Base-by-base conservation (phyloP, 805 yeast species). In the Myxozyma sirexii region DNA sequence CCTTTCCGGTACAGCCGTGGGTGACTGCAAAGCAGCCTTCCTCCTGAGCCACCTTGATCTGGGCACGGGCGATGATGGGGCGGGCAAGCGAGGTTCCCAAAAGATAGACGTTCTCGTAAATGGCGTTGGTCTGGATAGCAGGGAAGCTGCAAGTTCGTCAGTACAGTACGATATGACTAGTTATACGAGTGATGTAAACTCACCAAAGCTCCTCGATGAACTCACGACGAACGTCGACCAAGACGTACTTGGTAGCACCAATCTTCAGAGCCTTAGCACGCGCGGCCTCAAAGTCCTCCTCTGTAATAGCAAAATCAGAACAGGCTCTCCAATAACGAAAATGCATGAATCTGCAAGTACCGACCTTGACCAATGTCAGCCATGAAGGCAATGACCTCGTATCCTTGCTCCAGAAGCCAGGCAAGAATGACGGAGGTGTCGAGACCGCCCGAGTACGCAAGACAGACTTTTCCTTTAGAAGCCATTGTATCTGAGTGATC, bases 1-100 rank as follows among this genome's bases (percentile, higher is more conserved):
- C 99, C 81, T 94, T 94, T 80, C 99, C 99, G 68, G 99, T 94
- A 80, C 99, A 94, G 66, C 99, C 99, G 77, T 94, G 99, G 50
- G 97, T 85, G 51, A 94, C 99, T 55, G 98, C 98, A 71, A 93
- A 91, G 82, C 99, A 94, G 67, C 97, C 97, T 77, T 94, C 96
- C 71, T 88, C 83, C 79, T 91, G 96, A 64, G 99, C 99, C 66
- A 90, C 97, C 72, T 88, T 83, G 75, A 94, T 94, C 80, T 94
- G 99, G 53, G 99, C 99, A 79, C 92, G 86, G 58, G 99, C 97
- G 76, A 94, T 94, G 59, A 93, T 97, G 38, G 99, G 99, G 81
- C 99, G 88, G 54, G 99, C 99, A 72, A 94, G 82, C 13, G 99
- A 91, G 59, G 99, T 94, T 72, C 99, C 99, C 71, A 94, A 83